These are phyloP conservation scores for Yamadazyma tumulicola DNA, from an alignment of 805 yeast species.

Conservation along the genomic window DNA sequence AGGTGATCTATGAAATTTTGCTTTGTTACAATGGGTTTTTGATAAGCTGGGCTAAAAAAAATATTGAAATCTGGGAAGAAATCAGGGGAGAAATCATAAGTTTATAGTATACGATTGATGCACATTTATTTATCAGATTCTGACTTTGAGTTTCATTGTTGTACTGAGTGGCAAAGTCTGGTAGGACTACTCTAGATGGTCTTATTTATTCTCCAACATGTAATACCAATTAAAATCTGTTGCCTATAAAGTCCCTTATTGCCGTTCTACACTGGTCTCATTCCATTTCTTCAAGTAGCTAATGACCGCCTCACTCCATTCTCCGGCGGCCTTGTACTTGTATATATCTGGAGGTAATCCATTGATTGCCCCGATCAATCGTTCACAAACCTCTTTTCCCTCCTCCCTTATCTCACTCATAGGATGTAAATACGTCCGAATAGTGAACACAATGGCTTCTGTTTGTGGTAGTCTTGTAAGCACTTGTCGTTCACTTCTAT, in stretches of 20 bases:
- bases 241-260: background rate
- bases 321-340: slow-evolving; percentile 57
- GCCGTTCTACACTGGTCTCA: background rate
- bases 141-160: too few species aligned
- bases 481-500: slow-evolving; percentile 41
- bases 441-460: slow-evolving; percentile 39
- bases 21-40: slow-evolving; percentile 53
- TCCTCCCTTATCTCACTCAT: slow-evolving; percentile 29
- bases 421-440: slow-evolving; percentile 39
- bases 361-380: slow-evolving; percentile 59
- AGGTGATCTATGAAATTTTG: slow-evolving; percentile 50
- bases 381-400: slow-evolving; percentile 39
- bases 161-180: too few species aligned
- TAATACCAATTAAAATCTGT: background rate
- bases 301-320: slow-evolving; percentile 70
- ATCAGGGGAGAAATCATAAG: slow-evolving; percentile 41
- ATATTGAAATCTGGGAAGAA: slow-evolving; percentile 65
- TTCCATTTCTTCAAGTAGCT: slow-evolving; percentile 16
- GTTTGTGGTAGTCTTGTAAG: slow-evolving; percentile 37
- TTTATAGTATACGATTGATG: slow-evolving; percentile 15
- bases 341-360: slow-evolving; percentile 59
- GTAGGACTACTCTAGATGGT: too few species aligned
- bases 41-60: slow-evolving; percentile 64
- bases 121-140: too few species aligned
- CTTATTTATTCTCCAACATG: too few species aligned